Base-by-base conservation (phyloP, 1,284 basidiomycete species). In the Rhodotorula mucilaginosa region DNA sequence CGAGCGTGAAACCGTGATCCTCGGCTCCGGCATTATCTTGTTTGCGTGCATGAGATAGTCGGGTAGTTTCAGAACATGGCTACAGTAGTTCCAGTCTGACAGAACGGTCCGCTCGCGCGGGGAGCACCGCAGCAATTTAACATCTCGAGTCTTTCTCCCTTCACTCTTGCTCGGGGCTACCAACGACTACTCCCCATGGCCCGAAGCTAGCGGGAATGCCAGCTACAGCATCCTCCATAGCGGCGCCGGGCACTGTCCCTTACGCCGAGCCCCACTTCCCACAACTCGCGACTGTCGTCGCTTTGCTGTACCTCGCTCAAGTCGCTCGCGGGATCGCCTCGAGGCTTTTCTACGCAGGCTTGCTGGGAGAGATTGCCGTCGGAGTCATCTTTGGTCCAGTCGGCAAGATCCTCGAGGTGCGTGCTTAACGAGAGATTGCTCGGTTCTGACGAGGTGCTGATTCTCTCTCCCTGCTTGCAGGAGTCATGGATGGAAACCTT, bases 311-410 rank as follows among this genome's bases (percentile, higher is more conserved):
- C 71, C 74, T 83, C 21, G 78, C 84, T 48, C 81, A 82, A 69
- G 60, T 81, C 19, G 69, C 61, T 18, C 72, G 81, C 23, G 77
- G 62, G 70, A 62, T 80, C 51, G 80, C 76, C 1, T 78, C 81
- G 64, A 69, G 56, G 13, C 54, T 81, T 23, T 31, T 82, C 4
- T 78, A 78, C 31, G 81, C 81, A 0, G 82, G 81, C 1, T 68
- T 83, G 16, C 67, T 86, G 18, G 85, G 84, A 6, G 82, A 85
- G 66, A 83, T 86, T 21, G 75, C 81, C 0, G 78, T 86, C 3
- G 86, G 86, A 8, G 82, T 85, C 71, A 77, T 86, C 39, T 86
- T 83, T 72, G 83, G 83, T 1, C 86, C 86, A 0, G 76, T 86
- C 0, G 84, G 82, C 0, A 80, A 78, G 44, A 83, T 86, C 65